phyloP scores from a whole-genome alignment of 2,329 filamentous ascomycete species.

The Monosporascus sp. region DNA sequence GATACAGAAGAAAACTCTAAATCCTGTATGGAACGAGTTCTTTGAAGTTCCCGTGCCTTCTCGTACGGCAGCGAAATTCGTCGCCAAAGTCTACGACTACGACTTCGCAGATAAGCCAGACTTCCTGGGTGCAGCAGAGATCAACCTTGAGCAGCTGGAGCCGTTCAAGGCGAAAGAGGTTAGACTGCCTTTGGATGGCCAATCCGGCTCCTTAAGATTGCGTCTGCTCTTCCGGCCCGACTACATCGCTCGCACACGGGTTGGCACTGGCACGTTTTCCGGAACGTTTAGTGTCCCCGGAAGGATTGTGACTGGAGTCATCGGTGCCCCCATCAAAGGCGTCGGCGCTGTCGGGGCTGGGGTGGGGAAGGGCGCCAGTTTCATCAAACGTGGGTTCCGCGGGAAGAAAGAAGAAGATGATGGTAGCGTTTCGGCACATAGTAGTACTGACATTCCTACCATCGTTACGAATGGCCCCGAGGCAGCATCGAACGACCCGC shows the following conservation, averaged over 20 bases:
- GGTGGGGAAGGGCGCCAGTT: slow-evolving; percentile 84
- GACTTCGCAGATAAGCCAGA: slow-evolving; percentile 96
- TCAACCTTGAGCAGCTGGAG: slow-evolving; percentile 75
- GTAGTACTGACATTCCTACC: slow-evolving; percentile 34
- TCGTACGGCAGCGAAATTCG: slow-evolving; percentile 78
- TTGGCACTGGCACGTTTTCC: slow-evolving; percentile 89
- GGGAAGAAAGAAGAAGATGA: slow-evolving; percentile 60
- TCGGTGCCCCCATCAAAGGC: slow-evolving; percentile 90
- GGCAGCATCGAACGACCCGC: slow-evolving; percentile 24
- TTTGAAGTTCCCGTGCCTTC: slow-evolving; percentile 83
- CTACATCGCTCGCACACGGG: slow-evolving; percentile 79
- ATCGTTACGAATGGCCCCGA: slow-evolving; percentile 38
- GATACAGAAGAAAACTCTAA: slow-evolving; percentile 91
- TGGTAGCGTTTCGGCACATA: slow-evolving; percentile 36
- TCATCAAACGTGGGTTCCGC: slow-evolving; percentile 80
- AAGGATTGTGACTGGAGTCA: slow-evolving; percentile 76
- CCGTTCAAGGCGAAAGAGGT: slow-evolving; percentile 79
- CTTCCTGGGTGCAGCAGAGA: slow-evolving; percentile 70
- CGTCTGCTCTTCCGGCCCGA: slow-evolving; percentile 88
- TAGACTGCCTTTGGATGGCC: slow-evolving; percentile 73
- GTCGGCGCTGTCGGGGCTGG: slow-evolving; percentile 67
- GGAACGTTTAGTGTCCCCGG: slow-evolving; percentile 84
- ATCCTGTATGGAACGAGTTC: slow-evolving; percentile 92
- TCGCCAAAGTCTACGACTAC: slow-evolving; percentile 84
- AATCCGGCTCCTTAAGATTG: slow-evolving; percentile 77